Evolutionary conservation across 1,284 basidiomycete species (phyloP), one percentile per base, ranked within the genome.

Genomic region (Ustilago xerochloae): DNA sequence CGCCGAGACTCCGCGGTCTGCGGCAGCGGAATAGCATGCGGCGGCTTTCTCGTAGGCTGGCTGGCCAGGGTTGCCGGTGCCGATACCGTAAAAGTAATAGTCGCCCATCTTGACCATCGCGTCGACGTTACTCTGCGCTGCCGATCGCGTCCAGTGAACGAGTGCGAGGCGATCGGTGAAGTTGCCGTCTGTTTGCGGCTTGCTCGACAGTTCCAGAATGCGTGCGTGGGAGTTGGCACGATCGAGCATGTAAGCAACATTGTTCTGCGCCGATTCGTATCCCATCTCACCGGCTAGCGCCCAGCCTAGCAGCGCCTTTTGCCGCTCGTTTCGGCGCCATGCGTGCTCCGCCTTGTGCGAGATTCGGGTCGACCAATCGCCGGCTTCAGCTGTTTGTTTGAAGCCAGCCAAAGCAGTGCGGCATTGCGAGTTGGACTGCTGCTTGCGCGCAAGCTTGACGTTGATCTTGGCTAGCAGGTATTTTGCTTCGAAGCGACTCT

Each of bases 71-170:
- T 75, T 67, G 51, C 63, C 55, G 16, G 68, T 77, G 13, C 77
- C 74, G 16, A 80, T 63, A 9, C 81, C 81, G 50, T 93, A 90
- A 85, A 94, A 97, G 85, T 96, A 95, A 84, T 97, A 95, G 84
- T 98, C 95, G 49, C 97, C 81, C 63, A 84, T 69, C 87, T 97
- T 98, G 78, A 98, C 93, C 67, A 98, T 88, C 3, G 97, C 93
- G 81, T 99, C 95, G 26, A 97, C 89, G 79, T 98, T 97, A 61
- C 91, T 90, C 84, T 99, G 97, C 1, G 89, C 91, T 9, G 96
- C 95, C 2, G 93, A 94, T 8, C 96, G 90, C 30, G 91, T 93
- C 95, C 96, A 99, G 80, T 96, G 92, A 0, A 91, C 91, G 52
- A 99, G 86, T 0, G 93, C 93, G 8, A 94, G 87, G 26, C 89